These are phyloP conservation scores for Peziza echinospora DNA, from an alignment of 495 filamentous ascomycete species.

Conservation along the genomic window DNA sequence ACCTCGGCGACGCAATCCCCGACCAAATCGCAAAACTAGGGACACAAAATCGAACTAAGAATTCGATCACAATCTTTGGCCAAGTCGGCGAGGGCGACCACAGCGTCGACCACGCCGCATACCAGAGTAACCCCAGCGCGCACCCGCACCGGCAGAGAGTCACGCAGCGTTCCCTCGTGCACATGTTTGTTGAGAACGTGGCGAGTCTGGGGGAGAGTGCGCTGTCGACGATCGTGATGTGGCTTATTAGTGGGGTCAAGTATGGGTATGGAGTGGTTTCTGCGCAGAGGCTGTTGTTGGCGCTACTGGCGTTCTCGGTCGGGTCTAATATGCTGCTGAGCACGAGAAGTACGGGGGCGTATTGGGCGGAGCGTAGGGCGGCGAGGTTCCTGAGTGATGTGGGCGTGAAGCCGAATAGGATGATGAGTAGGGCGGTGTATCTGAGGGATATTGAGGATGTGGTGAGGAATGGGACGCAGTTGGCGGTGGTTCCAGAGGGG, in stretches of 20 bases:
- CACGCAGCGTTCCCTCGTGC: constrained; percentile 40
- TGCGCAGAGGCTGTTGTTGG: constrained; percentile 54
- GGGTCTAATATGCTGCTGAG: constrained; percentile 51
- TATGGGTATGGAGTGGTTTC: constrained; percentile 46
- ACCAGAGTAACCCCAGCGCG: too few relatives aligned
- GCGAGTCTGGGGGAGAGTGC: constrained; percentile 47
- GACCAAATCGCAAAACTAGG: constrained; percentile 74
- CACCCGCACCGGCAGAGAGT: constrained; percentile 20
- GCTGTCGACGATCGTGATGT: constrained; percentile 50
- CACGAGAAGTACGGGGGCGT: constrained; percentile 41
- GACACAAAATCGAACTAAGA: constrained; percentile 63
- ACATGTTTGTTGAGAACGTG: constrained; percentile 47
- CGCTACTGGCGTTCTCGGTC: constrained; percentile 41
- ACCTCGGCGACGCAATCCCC: constrained; percentile 62
- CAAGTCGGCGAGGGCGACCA: constrained; percentile 35
- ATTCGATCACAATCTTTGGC: constrained; percentile 79
- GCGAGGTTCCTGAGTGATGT: constrained; percentile 55
- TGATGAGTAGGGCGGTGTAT: constrained; percentile 72
- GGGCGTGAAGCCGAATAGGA: constrained; percentile 52
- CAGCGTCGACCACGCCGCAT: constrained; percentile 22
- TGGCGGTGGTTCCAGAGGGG: constrained; percentile 11
- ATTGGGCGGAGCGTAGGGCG: constrained; percentile 73
- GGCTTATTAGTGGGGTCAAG: constrained; percentile 38
- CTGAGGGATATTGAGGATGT: constrained; percentile 60
- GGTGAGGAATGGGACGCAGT: constrained; percentile 25